A percentile compares a stretch with the other conserved stretches of the same genome.
Evolutionary conservation across 306 rosid genomes (phyloP).

Genomic region (Cucumis melo): DNA sequence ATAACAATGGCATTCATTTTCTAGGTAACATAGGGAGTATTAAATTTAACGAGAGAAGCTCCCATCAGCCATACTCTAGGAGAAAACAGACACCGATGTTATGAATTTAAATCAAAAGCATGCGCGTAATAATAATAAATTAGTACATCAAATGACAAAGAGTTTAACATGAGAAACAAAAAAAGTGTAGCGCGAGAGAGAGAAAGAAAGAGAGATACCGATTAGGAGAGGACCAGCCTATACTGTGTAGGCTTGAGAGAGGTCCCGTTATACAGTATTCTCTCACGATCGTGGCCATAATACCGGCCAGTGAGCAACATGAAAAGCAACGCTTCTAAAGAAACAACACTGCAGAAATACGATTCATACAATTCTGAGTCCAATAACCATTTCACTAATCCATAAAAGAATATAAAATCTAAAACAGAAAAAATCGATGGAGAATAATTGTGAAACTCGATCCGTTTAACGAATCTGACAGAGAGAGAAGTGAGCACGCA

Average conservation of each 20-base stretch:
- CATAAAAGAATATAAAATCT: not conserved
- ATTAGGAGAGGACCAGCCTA: constrained; percentile 2
- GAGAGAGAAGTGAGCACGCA: constrained; percentile 87
- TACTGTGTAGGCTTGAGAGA: not conserved
- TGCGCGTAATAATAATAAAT: not conserved
- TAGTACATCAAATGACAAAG: not conserved
- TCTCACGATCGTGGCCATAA: not conserved
- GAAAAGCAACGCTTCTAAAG: not conserved
- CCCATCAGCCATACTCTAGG: not conserved
- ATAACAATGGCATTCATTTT: not conserved
- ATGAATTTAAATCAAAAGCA: not conserved
- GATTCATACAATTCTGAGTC: not conserved
- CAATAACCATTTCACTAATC: not conserved
- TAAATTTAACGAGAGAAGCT: not conserved
- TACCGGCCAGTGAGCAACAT: not conserved
- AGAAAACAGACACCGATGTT: not conserved
- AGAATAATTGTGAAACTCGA: not conserved
- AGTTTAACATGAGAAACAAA: not conserved
- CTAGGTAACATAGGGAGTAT: not conserved
- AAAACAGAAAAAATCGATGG: not conserved
- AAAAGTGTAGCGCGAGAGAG: not conserved
- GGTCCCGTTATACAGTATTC: not conserved
- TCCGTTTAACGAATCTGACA: constrained; percentile 43
- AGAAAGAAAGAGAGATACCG: not conserved
- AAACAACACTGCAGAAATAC: not conserved